A percentile compares a stretch with the other conserved stretches of the same genome.
phyloP scores from a whole-genome alignment of 805 yeast species.

The Metschnikowia gelsemii region DNA sequence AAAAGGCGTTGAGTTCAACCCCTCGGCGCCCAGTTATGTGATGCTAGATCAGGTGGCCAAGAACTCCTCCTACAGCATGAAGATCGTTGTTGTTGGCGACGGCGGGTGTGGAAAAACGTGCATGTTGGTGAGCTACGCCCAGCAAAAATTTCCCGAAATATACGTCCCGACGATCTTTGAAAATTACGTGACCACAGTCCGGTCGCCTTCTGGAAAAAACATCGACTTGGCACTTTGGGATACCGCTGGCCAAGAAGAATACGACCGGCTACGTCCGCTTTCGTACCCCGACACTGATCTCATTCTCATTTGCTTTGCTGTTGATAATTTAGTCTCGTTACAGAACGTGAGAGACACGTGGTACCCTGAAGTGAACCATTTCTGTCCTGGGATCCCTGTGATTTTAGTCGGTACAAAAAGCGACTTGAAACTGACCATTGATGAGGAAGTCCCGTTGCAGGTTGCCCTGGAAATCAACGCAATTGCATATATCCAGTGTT shows the following conservation, averaged over 20 bases:
- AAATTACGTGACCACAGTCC: constrained; percentile 63
- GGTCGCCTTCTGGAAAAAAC: constrained; percentile 78
- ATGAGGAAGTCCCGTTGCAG: constrained; percentile 49
- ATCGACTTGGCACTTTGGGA: constrained; percentile 82
- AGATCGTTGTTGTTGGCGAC: constrained; percentile 83
- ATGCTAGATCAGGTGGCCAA: constrained; percentile 26
- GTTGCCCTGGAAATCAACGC: constrained; percentile 66
- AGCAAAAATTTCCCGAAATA: constrained; percentile 65
- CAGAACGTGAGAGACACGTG: constrained; percentile 77
- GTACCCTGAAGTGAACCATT: constrained; percentile 84
- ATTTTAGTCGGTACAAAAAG: constrained; percentile 80
- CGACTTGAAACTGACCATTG: constrained; percentile 49
- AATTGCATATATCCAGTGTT: constrained; percentile 71
- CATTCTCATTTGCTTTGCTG: constrained; percentile 71
- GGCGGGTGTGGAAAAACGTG: constrained; percentile 93
- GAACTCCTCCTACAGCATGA: constrained; percentile 34
- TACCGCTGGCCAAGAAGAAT: constrained; percentile 89
- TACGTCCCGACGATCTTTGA: constrained; percentile 86
- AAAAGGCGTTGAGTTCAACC: constrained; percentile 31
- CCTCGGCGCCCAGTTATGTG: constrained; percentile 35
- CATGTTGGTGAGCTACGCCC: constrained; percentile 62
- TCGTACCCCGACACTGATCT: constrained; percentile 79
- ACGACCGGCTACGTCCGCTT: constrained; percentile 74
- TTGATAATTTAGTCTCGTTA: constrained; percentile 60
- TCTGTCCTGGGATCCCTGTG: constrained; percentile 77